Conservation (phyloP, 805 yeast species). For the Nakazawaea siamensis region DNA sequence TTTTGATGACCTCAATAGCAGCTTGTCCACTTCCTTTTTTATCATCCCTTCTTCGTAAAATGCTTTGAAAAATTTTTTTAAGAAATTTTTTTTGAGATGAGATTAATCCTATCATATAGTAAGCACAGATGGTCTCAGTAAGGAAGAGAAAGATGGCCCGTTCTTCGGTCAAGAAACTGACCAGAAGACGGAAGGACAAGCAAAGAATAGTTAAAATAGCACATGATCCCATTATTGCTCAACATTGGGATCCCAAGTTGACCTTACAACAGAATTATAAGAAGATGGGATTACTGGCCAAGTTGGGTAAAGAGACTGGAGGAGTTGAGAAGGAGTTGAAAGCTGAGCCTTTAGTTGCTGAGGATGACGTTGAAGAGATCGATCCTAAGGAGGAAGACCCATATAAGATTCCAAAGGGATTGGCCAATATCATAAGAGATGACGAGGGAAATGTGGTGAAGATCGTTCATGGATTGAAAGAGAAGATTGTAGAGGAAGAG, state of each 20-base stretch:
- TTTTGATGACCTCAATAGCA: too few species aligned
- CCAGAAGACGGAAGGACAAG: slow-evolving; percentile 64
- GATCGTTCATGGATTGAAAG: slow-evolving; percentile 66
- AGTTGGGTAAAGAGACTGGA: slow-evolving; percentile 65
- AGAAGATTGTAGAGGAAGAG: slow-evolving; percentile 23
- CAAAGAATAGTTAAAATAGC: slow-evolving; percentile 58
- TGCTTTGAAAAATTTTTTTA: too few species aligned
- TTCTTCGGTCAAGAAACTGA: slow-evolving; percentile 59
- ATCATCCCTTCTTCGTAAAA: too few species aligned
- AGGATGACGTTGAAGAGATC: slow-evolving; percentile 20
- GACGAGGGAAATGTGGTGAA: slow-evolving; percentile 56
- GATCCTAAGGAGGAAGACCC: slow-evolving; percentile 31
- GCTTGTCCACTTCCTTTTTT: too few species aligned
- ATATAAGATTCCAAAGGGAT: slow-evolving; percentile 62
- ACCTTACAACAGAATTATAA: slow-evolving; percentile 85
- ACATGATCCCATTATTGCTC: slow-evolving; percentile 77
- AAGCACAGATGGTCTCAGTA: slow-evolving; percentile 35
- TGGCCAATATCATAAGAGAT: slow-evolving; percentile 70
- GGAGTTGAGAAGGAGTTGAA: slow-evolving; percentile 58
- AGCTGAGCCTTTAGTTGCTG: slow-evolving; percentile 24
- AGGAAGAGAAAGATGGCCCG: slow-evolving; percentile 81
- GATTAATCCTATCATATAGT: not conserved
- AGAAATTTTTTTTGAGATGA: not conserved
- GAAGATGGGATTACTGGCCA: slow-evolving; percentile 65
- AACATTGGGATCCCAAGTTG: slow-evolving; percentile 78